Conservation (phyloP, 2,329 filamentous ascomycete genomes). For the Penicillium verrucosum region DNA sequence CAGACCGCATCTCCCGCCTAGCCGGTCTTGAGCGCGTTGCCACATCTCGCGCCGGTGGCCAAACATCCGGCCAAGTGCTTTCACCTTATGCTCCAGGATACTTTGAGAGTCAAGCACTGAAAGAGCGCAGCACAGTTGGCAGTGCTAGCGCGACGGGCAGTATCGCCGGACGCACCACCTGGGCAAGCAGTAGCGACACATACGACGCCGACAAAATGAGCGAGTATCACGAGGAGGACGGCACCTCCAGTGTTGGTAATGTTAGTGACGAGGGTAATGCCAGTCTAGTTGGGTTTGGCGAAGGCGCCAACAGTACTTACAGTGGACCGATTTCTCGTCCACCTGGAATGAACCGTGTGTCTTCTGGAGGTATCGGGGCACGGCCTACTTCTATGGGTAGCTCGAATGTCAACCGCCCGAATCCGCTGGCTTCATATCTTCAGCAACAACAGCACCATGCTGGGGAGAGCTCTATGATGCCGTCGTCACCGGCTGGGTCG, state of each 20-base stretch:
- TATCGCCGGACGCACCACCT: conserved; percentile 64
- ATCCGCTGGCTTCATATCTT: conserved; percentile 27
- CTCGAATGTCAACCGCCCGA: conserved; percentile 35
- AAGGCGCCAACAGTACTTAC: conserved; percentile 82
- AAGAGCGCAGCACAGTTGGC: conserved; percentile 86
- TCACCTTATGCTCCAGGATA: conserved; percentile 59
- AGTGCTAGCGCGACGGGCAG: conserved; percentile 79
- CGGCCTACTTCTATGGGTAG: conserved; percentile 41
- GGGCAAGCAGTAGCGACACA: conserved; percentile 62
- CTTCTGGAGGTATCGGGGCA: conserved; percentile 29
- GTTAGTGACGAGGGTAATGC: conserved; percentile 83
- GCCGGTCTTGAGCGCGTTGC: conserved; percentile 86
- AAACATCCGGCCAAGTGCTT: conserved; percentile 35
- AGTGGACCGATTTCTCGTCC: conserved; percentile 70
- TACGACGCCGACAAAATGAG: conserved; percentile 56
- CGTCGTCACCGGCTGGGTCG: conserved; percentile 39
- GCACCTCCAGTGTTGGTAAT: conserved; percentile 65
- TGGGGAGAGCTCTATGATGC: conserved; percentile 39
- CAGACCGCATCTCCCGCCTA: conserved; percentile 90
- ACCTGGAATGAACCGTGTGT: conserved; percentile 44
- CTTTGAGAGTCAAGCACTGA: conserved; percentile 73
- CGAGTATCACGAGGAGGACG: conserved; percentile 66
- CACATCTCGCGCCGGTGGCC: conserved; percentile 60
- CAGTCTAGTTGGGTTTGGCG: conserved; percentile 86
- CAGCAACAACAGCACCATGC: conserved; percentile 27